phyloP scores from a whole-genome alignment of 192 early-diverging fungal genomes.

The Coemansia aciculifera region DNA sequence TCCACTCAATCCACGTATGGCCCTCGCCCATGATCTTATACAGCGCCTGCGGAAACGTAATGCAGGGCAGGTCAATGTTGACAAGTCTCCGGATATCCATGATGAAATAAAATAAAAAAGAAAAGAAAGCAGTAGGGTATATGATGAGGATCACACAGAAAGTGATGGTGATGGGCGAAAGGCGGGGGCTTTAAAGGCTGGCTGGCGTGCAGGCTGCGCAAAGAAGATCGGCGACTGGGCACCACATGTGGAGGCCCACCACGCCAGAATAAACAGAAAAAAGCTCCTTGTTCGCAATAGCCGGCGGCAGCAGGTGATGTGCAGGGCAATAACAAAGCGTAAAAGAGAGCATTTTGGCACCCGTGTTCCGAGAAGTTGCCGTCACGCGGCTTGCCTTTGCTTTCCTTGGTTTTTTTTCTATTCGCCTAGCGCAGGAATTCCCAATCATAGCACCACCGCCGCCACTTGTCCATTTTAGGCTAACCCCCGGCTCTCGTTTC shows the following conservation, averaged over 20 bases:
- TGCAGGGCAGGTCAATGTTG: slow-evolving; percentile 38
- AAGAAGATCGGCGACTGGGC: slow-evolving; percentile 4
- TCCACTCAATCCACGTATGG: slow-evolving; percentile 52
- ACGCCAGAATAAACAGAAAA: background rate
- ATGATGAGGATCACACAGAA: slow-evolving; percentile 7
- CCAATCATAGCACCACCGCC: background rate
- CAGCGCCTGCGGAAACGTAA: slow-evolving; percentile 50
- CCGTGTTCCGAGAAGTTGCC: slow-evolving; percentile 49
- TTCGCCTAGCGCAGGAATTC: slow-evolving; percentile 1
- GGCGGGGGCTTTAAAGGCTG: slow-evolving; percentile 1
- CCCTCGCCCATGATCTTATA: slow-evolving; percentile 44
- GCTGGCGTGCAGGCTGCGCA: background rate
- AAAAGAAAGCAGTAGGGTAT: background rate
- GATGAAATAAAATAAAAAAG: background rate
- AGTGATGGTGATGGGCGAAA: background rate
- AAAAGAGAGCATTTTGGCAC: slow-evolving; percentile 18
- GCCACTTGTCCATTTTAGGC: slow-evolving; percentile 1
- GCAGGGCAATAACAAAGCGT: slow-evolving; percentile 14
- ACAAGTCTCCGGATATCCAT: slow-evolving; percentile 53
- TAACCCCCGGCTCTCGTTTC: background rate
- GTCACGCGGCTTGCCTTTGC: slow-evolving; percentile 22
- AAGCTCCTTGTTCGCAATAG: slow-evolving; percentile 16
- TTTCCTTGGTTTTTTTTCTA: background rate
- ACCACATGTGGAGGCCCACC: background rate
- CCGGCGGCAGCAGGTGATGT: slow-evolving; percentile 19